Evolutionary conservation across 2,329 filamentous ascomycete species (phyloP).

Genomic region (Fusarium drepaniforme): DNA sequence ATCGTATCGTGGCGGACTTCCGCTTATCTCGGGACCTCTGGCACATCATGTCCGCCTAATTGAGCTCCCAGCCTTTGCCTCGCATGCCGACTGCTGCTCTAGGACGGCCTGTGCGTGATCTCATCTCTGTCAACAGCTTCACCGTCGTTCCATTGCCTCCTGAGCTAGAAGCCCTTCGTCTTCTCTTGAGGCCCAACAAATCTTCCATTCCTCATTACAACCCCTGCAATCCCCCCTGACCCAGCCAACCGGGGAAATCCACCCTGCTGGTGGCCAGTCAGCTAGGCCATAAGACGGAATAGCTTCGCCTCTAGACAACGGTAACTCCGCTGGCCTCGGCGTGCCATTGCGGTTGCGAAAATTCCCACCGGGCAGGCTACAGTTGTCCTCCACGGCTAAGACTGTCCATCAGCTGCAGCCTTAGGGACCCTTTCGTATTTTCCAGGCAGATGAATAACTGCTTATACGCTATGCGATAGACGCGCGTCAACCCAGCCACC

Average conservation of each 20-base stretch:
- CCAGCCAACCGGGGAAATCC: slow-evolving; percentile 37
- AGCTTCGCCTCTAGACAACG: slow-evolving; percentile 29
- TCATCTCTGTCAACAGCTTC: slow-evolving; percentile 9
- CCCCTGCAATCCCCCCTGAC: slow-evolving; percentile 33
- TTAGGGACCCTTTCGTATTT: slow-evolving; percentile 10
- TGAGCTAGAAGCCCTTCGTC: slow-evolving; percentile 17
- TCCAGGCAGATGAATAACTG: slow-evolving; percentile 29
- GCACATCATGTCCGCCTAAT: neutral
- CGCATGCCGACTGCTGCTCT: slow-evolving; percentile 1
- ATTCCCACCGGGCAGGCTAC: slow-evolving; percentile 38
- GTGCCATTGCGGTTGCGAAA: slow-evolving; percentile 29
- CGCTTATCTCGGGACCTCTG: slow-evolving; percentile 17
- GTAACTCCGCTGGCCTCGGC: slow-evolving; percentile 36
- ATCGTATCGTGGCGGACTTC: slow-evolving; percentile 25
- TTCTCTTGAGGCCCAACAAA: slow-evolving; percentile 35
- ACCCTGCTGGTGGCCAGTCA: slow-evolving; percentile 39
- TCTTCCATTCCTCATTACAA: slow-evolving; percentile 32
- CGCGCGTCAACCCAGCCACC: slow-evolving; percentile 34
- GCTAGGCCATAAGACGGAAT: slow-evolving; percentile 29
- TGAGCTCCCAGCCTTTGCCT: neutral
- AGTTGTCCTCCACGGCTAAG: slow-evolving; percentile 18
- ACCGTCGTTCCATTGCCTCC: slow-evolving; percentile 21
- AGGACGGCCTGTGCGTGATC: slow-evolving; percentile 6
- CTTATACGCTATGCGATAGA: slow-evolving; percentile 23
- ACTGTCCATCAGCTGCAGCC: slow-evolving; percentile 31